Conservation (phyloP, 2,329 filamentous ascomycete genomes). For the Fusarium bactridioides region DNA sequence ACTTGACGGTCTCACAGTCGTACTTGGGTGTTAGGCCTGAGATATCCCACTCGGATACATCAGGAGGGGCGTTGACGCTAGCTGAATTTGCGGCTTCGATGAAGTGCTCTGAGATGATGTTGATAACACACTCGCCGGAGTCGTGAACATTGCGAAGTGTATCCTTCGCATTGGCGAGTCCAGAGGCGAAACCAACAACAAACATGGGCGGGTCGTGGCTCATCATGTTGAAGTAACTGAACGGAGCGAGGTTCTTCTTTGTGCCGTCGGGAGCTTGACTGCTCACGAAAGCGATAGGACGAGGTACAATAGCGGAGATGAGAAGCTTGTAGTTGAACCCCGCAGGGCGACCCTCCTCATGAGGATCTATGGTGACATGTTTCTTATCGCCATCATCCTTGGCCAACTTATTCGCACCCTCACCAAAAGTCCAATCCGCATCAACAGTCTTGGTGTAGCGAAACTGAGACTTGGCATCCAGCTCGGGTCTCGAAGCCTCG, state of each 20-base stretch:
- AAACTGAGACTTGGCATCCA: constrained; percentile 58
- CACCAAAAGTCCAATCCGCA: constrained; percentile 71
- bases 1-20: constrained; percentile 70
- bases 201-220: constrained; percentile 90
- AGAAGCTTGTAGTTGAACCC: constrained; percentile 90
- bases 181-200: constrained; percentile 61
- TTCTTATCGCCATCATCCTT: constrained; percentile 45
- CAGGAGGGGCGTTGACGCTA: constrained; percentile 79
- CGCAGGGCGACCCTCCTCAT: constrained; percentile 71
- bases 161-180: constrained; percentile 72
- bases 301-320: constrained; percentile 82
- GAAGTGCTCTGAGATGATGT: constrained; percentile 85
- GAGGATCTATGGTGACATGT: constrained; percentile 84
- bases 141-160: constrained; percentile 77
- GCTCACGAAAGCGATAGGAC: constrained; percentile 76
- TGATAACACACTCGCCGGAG: constrained; percentile 80
- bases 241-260: constrained; percentile 80
- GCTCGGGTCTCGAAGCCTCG: constrained; percentile 71
- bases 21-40: constrained; percentile 76
- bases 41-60: constrained; percentile 80
- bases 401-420: constrained; percentile 66
- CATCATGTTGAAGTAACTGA: constrained; percentile 85
- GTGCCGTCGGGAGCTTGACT: constrained; percentile 66
- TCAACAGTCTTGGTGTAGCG: constrained; percentile 69
- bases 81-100: constrained; percentile 89